Evolutionary conservation across 305 asterid genomes (phyloP), one percentile per base, ranked within the genome.

Genomic region (Salvia sclarea): DNA sequence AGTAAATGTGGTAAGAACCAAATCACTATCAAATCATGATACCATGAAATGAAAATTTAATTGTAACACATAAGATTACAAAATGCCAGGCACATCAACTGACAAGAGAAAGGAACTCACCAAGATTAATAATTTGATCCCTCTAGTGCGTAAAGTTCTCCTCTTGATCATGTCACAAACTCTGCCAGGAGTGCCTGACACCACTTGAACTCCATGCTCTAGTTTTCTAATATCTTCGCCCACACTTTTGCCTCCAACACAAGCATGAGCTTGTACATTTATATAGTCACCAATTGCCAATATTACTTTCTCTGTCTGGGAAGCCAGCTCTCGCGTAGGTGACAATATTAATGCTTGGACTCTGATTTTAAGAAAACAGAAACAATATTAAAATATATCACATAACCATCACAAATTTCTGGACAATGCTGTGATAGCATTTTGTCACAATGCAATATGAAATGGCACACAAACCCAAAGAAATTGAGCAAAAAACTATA

Each of bases 121-220:
- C 79, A 92, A 83, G 66, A 92, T 70, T 14, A 92, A 69, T 71
- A 92, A 45, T 62, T 92, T 92, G 71, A 92, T 92, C 41, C 91
- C 74, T 76, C 95, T 81, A 37, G 96, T 92, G 63, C 96, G 74
- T 52, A 91, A 67, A 13, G 88, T 83, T 83, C 92, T 91, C 73
- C 97, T 85, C 83, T 91, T 89, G 57, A 91, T 91, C 96, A 91
- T 91, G 80, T 91, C 98, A 66, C 88, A 83, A 5, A 91, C 98
- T 76, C 96, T 85, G 8, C 98, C 98, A 21, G 98, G 98, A 13
- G 96, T 89, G 54, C 98, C 98, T 5, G 97, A 91, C 18, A 91
- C 96, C 31, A 91, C 97, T 58, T 91, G 95, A 70, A 91, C 97
- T 30, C 96, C 98, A 57, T 91, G 95, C 69, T 89, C 98, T 37